Evolutionary conservation across 2,329 filamentous ascomycete species (phyloP), one percentile per base, ranked within the genome.

Genomic region (Lachnellula suecica): DNA sequence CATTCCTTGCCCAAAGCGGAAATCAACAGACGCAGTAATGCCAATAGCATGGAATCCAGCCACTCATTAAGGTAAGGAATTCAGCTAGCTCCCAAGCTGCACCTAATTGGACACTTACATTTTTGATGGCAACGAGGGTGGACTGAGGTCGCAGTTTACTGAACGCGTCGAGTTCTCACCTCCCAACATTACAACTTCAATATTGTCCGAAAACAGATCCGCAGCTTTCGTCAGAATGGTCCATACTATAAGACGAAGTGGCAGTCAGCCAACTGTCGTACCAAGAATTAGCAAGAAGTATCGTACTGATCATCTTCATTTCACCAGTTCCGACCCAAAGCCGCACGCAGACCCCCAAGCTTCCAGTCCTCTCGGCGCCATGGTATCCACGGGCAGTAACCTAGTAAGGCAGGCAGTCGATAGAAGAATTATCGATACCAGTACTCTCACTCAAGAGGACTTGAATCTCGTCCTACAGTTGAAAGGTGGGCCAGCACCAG

Each of bases 1-100:
- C 47, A 53, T 53, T 51, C 38, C 47, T 49, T 29, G 23, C 47
- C 35, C 29, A 35, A 24, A 20, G 40, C 46, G 44, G 46, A 49
- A 44, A 38, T 45, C 47, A 53, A 53, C 50, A 49, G 19, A 35
- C 10, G n/a, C 15, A 31, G 47, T 47, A 53, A 52, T 53, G 54
- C 35, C 29, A 35, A 22, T 34, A 23, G 19, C 29, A 45, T 17
- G 24, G 20, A n/a, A 27, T 50, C 29, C 37, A 23, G 27, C 43
- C 37, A 38, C 41, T 40, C 29, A 41, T 22, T 19, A 35, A 19
- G 6, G 5, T n/a, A n/a, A n/a, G n/a, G n/a, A n/a, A n/a, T n/a
- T n/a, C n/a, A n/a, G n/a, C n/a, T n/a, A n/a, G n/a, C n/a, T n/a
- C n/a, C n/a, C n/a, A n/a, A n/a, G n/a, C n/a, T n/a, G n/a, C n/a